Percentiles rank a stretch among this genome's conserved stretches.
These are phyloP conservation scores for Naganishia vishniacii DNA, from an alignment of 768 basidiomycete genomes.

Conservation along the genomic window DNA sequence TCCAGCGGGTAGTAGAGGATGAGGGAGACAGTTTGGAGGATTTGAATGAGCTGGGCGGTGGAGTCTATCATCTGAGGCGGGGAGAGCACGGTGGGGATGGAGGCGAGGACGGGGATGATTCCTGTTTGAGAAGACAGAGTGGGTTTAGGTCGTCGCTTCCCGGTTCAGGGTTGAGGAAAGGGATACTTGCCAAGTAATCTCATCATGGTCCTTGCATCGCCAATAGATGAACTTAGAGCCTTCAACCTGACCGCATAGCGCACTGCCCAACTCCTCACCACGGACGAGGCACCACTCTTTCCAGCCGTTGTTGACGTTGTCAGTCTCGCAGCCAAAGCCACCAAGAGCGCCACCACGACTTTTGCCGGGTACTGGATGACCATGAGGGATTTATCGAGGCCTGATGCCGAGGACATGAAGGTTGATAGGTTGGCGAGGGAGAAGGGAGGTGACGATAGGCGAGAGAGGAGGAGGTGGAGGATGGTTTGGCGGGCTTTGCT, in stretches of 20 bases:
- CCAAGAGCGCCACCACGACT: slow-evolving; percentile 39
- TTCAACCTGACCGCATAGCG: slow-evolving; percentile 11
- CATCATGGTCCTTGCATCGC: slow-evolving; percentile 46
- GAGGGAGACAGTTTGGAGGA: slow-evolving; percentile 38
- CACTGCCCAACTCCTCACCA: not conserved
- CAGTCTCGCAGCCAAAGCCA: slow-evolving; percentile 6
- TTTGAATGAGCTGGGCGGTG: slow-evolving; percentile 32
- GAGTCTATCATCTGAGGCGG: not conserved
- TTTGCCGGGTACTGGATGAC: slow-evolving; percentile 43
- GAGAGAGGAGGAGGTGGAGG: slow-evolving; percentile 62
- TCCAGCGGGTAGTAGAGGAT: slow-evolving; percentile 45
- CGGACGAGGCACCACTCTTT: slow-evolving; percentile 26
- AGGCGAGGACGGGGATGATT: slow-evolving; percentile 36
- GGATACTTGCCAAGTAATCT: slow-evolving; percentile 38
- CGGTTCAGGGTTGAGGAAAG: slow-evolving; percentile 9
- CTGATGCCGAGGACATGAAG: slow-evolving; percentile 33
- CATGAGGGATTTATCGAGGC: slow-evolving; percentile 46
- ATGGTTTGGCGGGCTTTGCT: slow-evolving; percentile 34
- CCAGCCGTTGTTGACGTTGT: slow-evolving; percentile 27
- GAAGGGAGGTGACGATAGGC: slow-evolving; percentile 59
- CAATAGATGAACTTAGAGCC: slow-evolving; percentile 30
- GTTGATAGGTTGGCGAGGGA: slow-evolving; percentile 15
- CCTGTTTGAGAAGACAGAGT: slow-evolving; percentile 24
- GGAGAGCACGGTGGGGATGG: slow-evolving; percentile 26
- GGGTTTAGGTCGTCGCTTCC: too few species aligned